These are phyloP conservation scores for Teunomyces panamensis DNA, from an alignment of 805 yeast species.

Conservation along the genomic window DNA sequence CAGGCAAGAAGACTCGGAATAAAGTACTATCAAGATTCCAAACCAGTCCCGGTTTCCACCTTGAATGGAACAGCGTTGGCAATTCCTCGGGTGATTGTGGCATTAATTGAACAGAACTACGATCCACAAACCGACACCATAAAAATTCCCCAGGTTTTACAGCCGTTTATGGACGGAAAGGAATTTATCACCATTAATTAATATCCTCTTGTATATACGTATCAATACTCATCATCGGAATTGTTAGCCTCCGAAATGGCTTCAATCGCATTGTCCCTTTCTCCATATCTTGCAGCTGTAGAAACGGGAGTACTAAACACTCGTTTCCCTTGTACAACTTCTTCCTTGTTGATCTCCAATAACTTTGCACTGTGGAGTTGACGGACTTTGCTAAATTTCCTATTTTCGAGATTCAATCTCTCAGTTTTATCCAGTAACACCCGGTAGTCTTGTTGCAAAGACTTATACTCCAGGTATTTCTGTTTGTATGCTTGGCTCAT, in stretches of 20 bases:
- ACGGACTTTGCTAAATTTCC: constrained; percentile 17
- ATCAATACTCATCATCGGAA: constrained; percentile 12
- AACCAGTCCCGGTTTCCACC: constrained; percentile 60
- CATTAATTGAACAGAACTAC: constrained; percentile 84
- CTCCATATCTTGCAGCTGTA: background rate
- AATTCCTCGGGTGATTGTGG: constrained; percentile 84
- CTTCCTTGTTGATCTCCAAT: constrained; percentile 11
- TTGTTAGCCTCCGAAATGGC: constrained; percentile 11
- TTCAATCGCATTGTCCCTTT: constrained; percentile 5
- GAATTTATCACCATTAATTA: constrained; percentile 20
- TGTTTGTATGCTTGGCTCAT: constrained; percentile 20
- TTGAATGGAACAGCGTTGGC: constrained; percentile 96
- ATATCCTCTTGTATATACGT: constrained; percentile 9
- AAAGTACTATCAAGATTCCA: constrained; percentile 37
- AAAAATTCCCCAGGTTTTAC: constrained; percentile 63
- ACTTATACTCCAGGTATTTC: constrained; percentile 20
- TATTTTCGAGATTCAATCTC: constrained; percentile 5
- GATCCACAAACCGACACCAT: constrained; percentile 55
- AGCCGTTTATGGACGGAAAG: constrained; percentile 70
- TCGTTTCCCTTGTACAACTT: constrained; percentile 15
- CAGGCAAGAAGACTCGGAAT: constrained; percentile 84
- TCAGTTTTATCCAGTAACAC: constrained; percentile 15
- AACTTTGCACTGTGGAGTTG: constrained; percentile 20
- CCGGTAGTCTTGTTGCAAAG: constrained; percentile 20
- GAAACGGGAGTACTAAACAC: constrained; percentile 26